Conservation (phyloP, 306 rosid species). For the Pyrus bretschneideri region DNA sequence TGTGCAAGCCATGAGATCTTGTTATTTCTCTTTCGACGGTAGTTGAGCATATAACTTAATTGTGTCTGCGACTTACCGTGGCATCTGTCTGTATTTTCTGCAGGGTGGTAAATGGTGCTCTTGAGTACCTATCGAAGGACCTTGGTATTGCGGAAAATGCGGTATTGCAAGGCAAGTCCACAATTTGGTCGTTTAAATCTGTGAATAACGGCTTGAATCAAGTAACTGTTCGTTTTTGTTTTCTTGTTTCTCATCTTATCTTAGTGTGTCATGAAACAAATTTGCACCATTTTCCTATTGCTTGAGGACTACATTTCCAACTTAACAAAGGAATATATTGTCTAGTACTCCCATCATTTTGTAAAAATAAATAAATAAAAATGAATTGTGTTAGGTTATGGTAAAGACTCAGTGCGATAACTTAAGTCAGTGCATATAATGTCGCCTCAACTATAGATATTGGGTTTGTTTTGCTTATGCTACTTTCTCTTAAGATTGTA, state of each 20-base stretch:
- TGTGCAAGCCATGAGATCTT: not conserved
- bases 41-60: not conserved
- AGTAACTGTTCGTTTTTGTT: not conserved
- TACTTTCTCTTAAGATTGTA: slow-evolving; percentile 10
- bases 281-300: not conserved
- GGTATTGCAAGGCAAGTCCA: slow-evolving; percentile 55
- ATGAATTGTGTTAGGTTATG: not conserved
- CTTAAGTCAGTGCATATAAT: not conserved
- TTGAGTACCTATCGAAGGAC: slow-evolving; percentile 86
- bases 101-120: slow-evolving; percentile 93
- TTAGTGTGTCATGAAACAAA: not conserved
- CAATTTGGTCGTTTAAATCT: not conserved
- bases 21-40: not conserved
- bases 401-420: not conserved
- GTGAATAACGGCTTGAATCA: not conserved
- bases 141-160: slow-evolving; percentile 74
- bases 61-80: slow-evolving; percentile 11
- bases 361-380: not conserved
- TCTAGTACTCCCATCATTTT: not conserved
- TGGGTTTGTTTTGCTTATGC: not conserved
- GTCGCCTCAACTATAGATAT: not conserved
- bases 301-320: not conserved
- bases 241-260: not conserved
- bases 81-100: slow-evolving; percentile 20
- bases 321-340: not conserved